Evolutionary conservation across 2,329 filamentous ascomycete genomes (phyloP).

Genomic region (Chrysosphaeria jannelii): DNA sequence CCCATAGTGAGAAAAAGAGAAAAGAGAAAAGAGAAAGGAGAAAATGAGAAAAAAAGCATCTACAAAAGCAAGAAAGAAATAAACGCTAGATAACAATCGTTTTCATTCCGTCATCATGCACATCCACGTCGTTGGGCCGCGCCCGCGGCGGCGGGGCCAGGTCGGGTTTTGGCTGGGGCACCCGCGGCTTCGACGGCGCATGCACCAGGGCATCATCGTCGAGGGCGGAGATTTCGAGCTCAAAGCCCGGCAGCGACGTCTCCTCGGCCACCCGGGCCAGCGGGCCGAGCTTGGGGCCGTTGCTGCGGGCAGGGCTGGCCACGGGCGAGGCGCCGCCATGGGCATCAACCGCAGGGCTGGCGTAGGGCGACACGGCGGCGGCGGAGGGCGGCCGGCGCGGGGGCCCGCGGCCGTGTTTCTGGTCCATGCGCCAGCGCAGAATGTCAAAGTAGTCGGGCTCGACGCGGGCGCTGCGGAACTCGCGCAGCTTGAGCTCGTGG

Average conservation of each 20-base stretch:
- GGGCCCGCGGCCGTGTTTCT: constrained; percentile 54
- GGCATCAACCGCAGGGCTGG: constrained; percentile 24
- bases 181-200: constrained; percentile 14
- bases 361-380: constrained; percentile 28
- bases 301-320: constrained; percentile 31
- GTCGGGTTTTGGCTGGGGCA: neutral
- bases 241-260: constrained; percentile 11
- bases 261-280: constrained; percentile 51
- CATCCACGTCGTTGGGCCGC: neutral
- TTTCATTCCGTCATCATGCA: constrained; percentile 1
- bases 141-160: constrained; percentile 1
- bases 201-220: constrained; percentile 22
- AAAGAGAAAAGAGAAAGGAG: neutral
- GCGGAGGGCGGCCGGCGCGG: constrained; percentile 9
- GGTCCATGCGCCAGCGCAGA: constrained; percentile 77
- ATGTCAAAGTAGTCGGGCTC: constrained; percentile 90
- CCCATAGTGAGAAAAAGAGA: no score
- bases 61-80: neutral
- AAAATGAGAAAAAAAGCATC: neutral
- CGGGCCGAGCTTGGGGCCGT: constrained; percentile 37
- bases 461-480: constrained; percentile 69
- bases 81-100: constrained; percentile 1
- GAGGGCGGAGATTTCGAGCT: constrained; percentile 8
- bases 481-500: constrained; percentile 67
- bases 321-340: constrained; percentile 27